Evolutionary conservation across 2,329 filamentous ascomycete species (phyloP).

Genomic region (Ciborinia camelliae): DNA sequence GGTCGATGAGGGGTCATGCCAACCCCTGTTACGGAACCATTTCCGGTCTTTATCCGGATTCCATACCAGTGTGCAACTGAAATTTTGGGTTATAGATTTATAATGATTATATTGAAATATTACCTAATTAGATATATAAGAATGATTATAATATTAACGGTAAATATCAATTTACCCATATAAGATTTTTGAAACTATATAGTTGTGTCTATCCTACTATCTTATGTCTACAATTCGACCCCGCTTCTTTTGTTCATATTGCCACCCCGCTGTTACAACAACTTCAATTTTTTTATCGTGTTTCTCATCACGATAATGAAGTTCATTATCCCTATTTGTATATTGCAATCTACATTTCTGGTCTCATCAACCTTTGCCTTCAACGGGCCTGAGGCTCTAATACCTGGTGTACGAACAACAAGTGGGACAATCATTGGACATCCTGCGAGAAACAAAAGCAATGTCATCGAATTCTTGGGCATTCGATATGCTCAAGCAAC

Average conservation of each 20-base stretch:
- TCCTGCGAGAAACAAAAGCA: slow-evolving; percentile 23
- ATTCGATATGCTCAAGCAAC: slow-evolving; percentile 43
- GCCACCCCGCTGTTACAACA: neutral
- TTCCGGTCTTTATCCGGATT: neutral
- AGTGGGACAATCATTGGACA: slow-evolving; percentile 33
- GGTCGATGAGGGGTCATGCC: neutral
- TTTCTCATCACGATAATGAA: neutral
- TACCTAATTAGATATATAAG: no score
- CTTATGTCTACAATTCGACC: no score
- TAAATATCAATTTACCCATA: no score
- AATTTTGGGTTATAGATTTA: no score
- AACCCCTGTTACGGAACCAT: neutral
- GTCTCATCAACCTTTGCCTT: neutral
- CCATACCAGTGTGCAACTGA: no score
- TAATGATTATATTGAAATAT: no score
- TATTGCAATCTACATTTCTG: neutral
- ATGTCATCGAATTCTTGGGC: slow-evolving; percentile 39
- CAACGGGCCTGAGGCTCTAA: no score
- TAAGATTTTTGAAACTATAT: no score
- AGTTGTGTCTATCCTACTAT: no score
- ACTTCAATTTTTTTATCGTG: neutral
- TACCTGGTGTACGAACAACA: slow-evolving; percentile 25
- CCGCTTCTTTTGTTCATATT: neutral
- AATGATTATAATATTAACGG: no score
- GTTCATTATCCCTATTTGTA: neutral